Base-by-base conservation (phyloP, 257 asterid species). In the Anisodus tanguticus region DNA sequence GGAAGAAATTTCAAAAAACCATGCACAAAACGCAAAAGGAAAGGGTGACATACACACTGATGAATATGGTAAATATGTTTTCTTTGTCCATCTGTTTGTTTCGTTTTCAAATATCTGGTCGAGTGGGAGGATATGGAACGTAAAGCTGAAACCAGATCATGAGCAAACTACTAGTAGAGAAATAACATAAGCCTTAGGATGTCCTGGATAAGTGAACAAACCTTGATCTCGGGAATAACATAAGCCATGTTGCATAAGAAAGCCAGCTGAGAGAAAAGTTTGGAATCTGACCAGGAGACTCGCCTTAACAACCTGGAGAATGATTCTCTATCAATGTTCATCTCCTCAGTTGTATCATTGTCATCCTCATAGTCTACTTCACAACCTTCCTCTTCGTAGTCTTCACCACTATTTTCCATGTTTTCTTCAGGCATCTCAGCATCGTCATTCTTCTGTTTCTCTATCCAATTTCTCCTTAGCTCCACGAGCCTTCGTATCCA, bases 201-300 rank as follows among this genome's bases (percentile, higher is more conserved):
- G 49, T 53, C 47, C 81, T 22, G n/a, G 51, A 17, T 66, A 76
- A 53, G 81, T 26, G 47, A 8, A 72, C 77, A 13, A 87, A 95
- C 99, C 98, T 95, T 92, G 84, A 95, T 90, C 87, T 94, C 90
- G 2, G 92, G 89, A 88, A 95, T 93, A 68, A 83, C 94, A 76
- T 95, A 95, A 4, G 98, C 99, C 94, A 93, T 89, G 96, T 94
- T 93, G 89, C 97, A 90, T 85, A 95, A 82, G 92, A 93, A 94
- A 51, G 98, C 97, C 69, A 95, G 80, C 87, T 87, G 91, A 11
- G 98, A 87, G 86, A 93, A 93, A 53, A 84, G 90, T 91, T 87
- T 93, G n/a, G 93, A 85, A 63, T 95, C 96, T 8, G 97, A 91
- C 93, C 95, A 90, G 3, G 97, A 87, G 37, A 93, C 95, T 4